Conservation (phyloP, 768 basidiomycete genomes). For the Kwoniella newhampshirensis region DNA sequence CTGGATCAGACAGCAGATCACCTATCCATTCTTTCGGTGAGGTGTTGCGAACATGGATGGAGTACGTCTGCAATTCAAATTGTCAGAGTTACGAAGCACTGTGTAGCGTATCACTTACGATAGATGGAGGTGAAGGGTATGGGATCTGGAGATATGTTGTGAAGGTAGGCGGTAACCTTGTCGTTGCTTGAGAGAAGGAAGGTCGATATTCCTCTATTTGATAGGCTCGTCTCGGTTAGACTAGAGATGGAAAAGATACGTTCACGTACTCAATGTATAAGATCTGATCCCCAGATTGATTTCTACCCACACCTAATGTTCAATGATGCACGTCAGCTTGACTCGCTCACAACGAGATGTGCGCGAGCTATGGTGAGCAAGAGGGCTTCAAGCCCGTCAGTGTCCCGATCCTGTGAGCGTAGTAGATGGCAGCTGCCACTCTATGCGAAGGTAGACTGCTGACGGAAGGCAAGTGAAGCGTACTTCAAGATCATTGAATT, state of each 20-base stretch:
- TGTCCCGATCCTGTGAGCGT: too few relatives aligned
- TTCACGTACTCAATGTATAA: constrained; percentile 3
- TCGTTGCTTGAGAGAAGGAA: neutral
- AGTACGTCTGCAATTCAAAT: constrained; percentile 3
- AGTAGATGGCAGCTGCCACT: too few relatives aligned
- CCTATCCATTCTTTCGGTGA: neutral
- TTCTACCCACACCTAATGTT: constrained; percentile 13
- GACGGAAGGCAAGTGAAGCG: neutral
- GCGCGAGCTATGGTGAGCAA: too few relatives aligned
- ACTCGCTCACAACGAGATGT: neutral
- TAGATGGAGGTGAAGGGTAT: neutral
- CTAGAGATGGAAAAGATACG: neutral
- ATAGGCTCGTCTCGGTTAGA: neutral
- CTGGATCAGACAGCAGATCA: neutral
- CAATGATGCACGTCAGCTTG: neutral
- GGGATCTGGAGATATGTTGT: constrained; percentile 5
- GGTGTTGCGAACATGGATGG: constrained; percentile 7
- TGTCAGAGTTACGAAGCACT: neutral
- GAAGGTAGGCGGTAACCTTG: neutral
- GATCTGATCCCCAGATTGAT: neutral
- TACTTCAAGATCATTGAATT: constrained; percentile 14
- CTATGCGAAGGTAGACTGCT: too few relatives aligned
- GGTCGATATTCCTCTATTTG: constrained; percentile 1
- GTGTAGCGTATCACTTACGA: neutral
- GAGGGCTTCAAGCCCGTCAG: too few relatives aligned